Evolutionary conservation across 805 yeast genomes (phyloP).

Genomic region (Suhomyces prunicola): DNA sequence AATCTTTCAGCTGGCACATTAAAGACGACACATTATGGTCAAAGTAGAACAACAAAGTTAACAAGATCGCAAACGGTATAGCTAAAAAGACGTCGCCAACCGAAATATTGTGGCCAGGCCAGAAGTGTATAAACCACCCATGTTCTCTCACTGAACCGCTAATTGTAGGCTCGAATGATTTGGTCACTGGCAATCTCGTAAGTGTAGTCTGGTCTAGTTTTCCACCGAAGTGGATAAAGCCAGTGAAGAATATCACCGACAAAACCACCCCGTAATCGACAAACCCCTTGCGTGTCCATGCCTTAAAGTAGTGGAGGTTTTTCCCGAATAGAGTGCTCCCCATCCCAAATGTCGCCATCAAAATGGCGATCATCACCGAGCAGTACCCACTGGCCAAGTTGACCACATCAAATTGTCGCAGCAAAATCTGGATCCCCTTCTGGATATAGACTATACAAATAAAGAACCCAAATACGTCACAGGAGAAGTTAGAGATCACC

Average conservation of each 20-base stretch:
- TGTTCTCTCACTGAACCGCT: constrained; percentile 37
- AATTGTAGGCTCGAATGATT: constrained; percentile 71
- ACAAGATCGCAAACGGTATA: constrained; percentile 82
- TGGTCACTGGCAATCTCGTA: constrained; percentile 63
- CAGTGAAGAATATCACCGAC: constrained; percentile 85
- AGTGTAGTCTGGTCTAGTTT: constrained; percentile 55
- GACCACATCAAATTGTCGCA: constrained; percentile 57
- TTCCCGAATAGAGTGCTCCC: constrained; percentile 55
- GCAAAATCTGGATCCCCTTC: constrained; percentile 82
- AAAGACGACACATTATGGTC: constrained; percentile 94
- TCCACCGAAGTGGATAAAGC: constrained; percentile 90
- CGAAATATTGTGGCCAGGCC: constrained; percentile 54
- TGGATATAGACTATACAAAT: constrained; percentile 84
- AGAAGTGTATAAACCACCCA: constrained; percentile 79
- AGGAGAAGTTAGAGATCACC: constrained; percentile 75
- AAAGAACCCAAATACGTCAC: constrained; percentile 91
- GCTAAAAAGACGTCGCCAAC: constrained; percentile 84
- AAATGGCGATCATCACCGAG: constrained; percentile 66
- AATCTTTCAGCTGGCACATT: constrained; percentile 84
- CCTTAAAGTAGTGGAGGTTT: constrained; percentile 58
- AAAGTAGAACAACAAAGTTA: constrained; percentile 84
- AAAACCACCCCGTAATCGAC: constrained; percentile 86
- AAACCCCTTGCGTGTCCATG: constrained; percentile 61
- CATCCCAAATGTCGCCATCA: constrained; percentile 79
- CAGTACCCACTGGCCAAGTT: constrained; percentile 58